Conservation (phyloP, 2,329 filamentous ascomycete species). For the Penicillium sp. region DNA sequence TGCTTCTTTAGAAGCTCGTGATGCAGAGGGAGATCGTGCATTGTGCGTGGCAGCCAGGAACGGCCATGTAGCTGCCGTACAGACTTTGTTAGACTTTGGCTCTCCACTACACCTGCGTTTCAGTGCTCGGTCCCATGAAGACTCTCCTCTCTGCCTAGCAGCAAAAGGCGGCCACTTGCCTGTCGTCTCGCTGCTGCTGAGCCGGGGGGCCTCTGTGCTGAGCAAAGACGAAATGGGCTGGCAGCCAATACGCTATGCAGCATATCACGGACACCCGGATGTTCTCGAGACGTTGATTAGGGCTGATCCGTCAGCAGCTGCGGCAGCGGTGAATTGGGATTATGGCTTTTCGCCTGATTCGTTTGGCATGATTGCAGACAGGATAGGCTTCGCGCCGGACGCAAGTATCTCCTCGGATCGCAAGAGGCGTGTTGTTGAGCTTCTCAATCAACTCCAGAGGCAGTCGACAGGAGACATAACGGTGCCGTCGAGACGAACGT, state of each 20-base stretch:
- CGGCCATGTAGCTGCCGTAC: constrained; percentile 32
- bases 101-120: constrained; percentile 26
- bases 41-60: constrained; percentile 30
- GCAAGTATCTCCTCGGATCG: constrained; percentile 20
- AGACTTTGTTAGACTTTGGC: constrained; percentile 30
- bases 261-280: constrained; percentile 33
- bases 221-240: constrained; percentile 35
- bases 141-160: constrained; percentile 37
- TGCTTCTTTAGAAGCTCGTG: constrained; percentile 30
- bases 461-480: neutral
- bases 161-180: constrained; percentile 31
- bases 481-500: neutral
- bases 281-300: constrained; percentile 31
- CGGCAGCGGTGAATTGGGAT: constrained; percentile 13
- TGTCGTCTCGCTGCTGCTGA: constrained; percentile 30
- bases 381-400: constrained; percentile 24
- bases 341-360: constrained; percentile 11
- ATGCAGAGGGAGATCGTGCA: constrained; percentile 30
- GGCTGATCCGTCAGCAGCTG: constrained; percentile 17
- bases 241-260: constrained; percentile 36
- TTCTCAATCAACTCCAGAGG: constrained; percentile 17
- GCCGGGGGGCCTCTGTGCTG: constrained; percentile 29
- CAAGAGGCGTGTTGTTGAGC: constrained; percentile 18
- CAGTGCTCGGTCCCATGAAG: constrained; percentile 25
- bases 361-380: constrained; percentile 18